phyloP scores from a whole-genome alignment of 2,329 filamentous ascomycete genomes.

The Zymoseptoria ardabiliae region DNA sequence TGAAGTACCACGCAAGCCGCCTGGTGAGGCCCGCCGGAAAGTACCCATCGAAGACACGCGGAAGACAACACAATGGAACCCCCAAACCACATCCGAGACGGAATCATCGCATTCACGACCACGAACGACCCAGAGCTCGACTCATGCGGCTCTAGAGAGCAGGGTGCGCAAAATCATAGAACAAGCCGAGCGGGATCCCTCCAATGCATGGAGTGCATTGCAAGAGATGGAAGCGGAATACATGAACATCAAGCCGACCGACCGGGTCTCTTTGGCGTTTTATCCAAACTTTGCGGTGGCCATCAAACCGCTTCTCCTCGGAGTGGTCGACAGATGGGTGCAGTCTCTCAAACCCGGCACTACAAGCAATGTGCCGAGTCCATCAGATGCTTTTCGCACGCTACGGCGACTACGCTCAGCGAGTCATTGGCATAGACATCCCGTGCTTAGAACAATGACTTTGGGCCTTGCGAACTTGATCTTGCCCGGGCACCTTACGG shows the following conservation, averaged over 20 bases:
- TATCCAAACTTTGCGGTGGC: not conserved
- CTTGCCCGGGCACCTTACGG: not conserved
- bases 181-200: not conserved
- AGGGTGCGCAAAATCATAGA: not conserved
- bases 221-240: slow-evolving; percentile 5
- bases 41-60: not conserved
- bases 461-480: not conserved
- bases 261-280: not conserved
- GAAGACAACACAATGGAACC: not conserved
- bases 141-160: not conserved
- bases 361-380: not conserved
- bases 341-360: not conserved
- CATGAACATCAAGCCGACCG: not conserved
- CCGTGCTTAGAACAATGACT: not conserved
- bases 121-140: not conserved
- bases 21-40: not conserved
- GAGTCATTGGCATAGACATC: not conserved
- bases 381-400: not conserved
- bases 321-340: not conserved
- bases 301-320: not conserved
- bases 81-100: not conserved
- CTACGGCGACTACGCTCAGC: not conserved
- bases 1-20: not conserved
- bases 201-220: slow-evolving; percentile 7
- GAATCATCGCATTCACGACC: not conserved